Evolutionary conservation across 2,329 filamentous ascomycete species (phyloP).

Genomic region (Alternaria dauci): DNA sequence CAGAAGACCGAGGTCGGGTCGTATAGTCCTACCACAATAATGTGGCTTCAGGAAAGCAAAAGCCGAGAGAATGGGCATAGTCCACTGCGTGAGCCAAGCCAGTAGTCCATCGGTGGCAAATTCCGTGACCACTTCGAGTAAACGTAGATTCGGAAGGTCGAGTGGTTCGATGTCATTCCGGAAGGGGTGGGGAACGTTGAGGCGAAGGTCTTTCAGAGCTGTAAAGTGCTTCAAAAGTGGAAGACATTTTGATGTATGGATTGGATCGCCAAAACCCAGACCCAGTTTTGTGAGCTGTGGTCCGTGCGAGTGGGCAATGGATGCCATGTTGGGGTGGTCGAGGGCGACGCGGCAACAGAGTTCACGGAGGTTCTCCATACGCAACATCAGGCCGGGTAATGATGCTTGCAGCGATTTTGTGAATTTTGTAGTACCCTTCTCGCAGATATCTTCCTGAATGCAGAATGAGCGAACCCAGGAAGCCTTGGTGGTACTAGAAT

Average conservation of each 20-base stretch:
- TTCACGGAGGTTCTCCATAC: background rate
- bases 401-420: background rate
- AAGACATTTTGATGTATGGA: background rate
- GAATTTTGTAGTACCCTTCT: background rate
- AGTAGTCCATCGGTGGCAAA: background rate
- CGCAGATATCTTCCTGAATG: background rate
- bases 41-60: background rate
- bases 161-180: background rate
- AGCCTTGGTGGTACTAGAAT: background rate
- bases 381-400: background rate
- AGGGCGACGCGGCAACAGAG: background rate
- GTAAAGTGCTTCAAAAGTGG: slow-evolving; percentile 1
- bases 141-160: background rate
- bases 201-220: background rate
- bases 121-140: background rate
- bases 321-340: background rate
- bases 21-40: too few species aligned
- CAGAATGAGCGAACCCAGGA: slow-evolving; percentile 6
- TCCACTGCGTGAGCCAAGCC: background rate
- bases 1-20: background rate
- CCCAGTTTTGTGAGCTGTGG: background rate
- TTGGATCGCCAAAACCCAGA: background rate
- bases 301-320: background rate
- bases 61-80: background rate
- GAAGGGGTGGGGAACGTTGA: background rate